Conservation (phyloP, 1,284 basidiomycete species). For the Ganoderma resinaceum region DNA sequence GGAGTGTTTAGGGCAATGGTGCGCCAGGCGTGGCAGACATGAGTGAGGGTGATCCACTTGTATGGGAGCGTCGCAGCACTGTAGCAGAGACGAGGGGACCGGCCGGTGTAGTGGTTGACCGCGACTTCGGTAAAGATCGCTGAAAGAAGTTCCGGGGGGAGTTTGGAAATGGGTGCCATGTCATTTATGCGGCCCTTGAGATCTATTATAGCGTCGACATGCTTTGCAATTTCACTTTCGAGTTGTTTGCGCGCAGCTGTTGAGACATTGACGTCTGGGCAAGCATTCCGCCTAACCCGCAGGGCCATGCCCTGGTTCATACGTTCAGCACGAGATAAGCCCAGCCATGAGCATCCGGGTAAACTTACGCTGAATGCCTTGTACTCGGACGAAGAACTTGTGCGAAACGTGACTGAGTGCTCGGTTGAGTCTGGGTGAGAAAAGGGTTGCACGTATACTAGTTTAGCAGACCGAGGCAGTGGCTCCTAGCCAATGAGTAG, state of each 20-base stretch:
- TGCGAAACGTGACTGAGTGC: background rate
- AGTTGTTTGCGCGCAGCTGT: conserved; percentile 11
- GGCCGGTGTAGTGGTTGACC: conserved; percentile 5
- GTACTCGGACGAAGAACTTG: background rate
- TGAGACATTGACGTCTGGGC: background rate
- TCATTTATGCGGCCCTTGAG: conserved; percentile 19
- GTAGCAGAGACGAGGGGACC: background rate
- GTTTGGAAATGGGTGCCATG: conserved; percentile 12
- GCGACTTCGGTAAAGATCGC: conserved; percentile 19
- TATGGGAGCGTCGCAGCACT: conserved; percentile 4
- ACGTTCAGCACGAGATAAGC: background rate
- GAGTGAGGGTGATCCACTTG: conserved; percentile 24
- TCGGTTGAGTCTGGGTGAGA: background rate
- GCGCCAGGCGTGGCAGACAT: conserved; percentile 27
- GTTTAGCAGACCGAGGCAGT: background rate
- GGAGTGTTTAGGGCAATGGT: conserved; percentile 20
- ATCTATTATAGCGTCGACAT: conserved; percentile 15
- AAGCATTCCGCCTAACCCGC: background rate
- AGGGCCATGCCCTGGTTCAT: background rate
- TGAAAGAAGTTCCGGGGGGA: conserved; percentile 24
- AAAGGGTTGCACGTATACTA: too few species aligned
- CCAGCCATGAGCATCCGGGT: background rate
- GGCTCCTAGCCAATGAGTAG: background rate
- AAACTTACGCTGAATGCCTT: background rate
- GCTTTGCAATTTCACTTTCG: conserved; percentile 10